Base-by-base conservation (phyloP, 495 filamentous ascomycete genomes). In the Alectoria sarmentosa region DNA sequence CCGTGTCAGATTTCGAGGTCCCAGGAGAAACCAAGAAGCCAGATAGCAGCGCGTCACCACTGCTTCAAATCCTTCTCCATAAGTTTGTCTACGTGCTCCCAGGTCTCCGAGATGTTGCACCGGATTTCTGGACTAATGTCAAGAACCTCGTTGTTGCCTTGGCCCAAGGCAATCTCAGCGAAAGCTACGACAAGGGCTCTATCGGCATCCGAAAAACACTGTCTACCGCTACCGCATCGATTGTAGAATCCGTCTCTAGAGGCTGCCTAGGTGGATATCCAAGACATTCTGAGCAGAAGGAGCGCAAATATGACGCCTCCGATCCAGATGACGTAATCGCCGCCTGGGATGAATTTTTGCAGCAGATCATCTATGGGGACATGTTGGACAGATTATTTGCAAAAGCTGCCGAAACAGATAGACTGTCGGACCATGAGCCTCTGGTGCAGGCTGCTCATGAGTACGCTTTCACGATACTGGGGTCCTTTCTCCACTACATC, bases 181-280 rank as follows among this genome's bases (percentile, higher is more conserved):
- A 88, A 67, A 88, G 84, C 70, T 89, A 87, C 68, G 86, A 89
- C 69, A 88, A 88, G 70, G 86, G 84, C 9, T 76, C 79, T 10
- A 68, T 89, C 41, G 85, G 86, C 17, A 80, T 81, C 65, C 78
- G 86, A 57, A 88, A 86, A 71, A 84, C 84, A 14, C 75, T 89
- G 34, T 83, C 85, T 10, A 87, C 86, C 36, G 86, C 83, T 15
- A 78, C 82, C 21, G 83, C 83, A 26, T 80, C 79, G 5, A 69
- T 89, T 61, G 77, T 87, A 63, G 86, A 88, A 69, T 78, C 79
- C 58, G 76, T 84, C 1, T 82, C 82, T 9, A 73, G 85, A 61
- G 86, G 84, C 3, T 70, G 79, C 11, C 69, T 88, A 19, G 83
- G 78, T 10, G 78, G 85, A 3, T 73, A 81, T 54, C 71, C 76